Conservation (phyloP, 2,329 filamentous ascomycete species). For the Zymoseptoria brevis region DNA sequence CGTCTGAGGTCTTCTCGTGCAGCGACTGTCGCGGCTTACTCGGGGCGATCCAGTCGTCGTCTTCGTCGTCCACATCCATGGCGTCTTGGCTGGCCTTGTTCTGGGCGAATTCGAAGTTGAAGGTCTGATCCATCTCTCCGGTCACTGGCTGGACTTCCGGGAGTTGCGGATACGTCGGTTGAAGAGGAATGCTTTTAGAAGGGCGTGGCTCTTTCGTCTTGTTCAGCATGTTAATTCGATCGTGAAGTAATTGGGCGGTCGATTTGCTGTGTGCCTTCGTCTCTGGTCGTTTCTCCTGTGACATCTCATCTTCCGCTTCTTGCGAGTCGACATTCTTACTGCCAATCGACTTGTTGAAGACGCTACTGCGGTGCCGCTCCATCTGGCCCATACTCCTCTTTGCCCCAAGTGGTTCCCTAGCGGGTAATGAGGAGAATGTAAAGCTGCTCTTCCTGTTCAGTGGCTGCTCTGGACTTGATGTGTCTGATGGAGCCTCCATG, state of each 20-base stretch:
- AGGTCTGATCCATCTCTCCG: conserved; percentile 12
- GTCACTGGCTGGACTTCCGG: conserved; percentile 10
- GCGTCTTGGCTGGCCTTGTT: conserved; percentile 14
- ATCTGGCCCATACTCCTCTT: conserved; percentile 80
- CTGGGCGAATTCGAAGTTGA: conserved; percentile 5
- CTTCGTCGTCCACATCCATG: conserved; percentile 37
- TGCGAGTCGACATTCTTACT: conserved; percentile 52
- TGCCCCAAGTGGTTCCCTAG: conserved; percentile 73
- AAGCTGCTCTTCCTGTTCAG: conserved; percentile 87
- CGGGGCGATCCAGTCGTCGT: conserved; percentile 54
- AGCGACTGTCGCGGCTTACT: conserved; percentile 18
- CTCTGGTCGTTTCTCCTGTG: conserved; percentile 32
- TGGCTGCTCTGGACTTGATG: conserved; percentile 66
- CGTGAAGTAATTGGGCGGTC: conserved; percentile 86
- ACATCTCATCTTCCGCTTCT: conserved; percentile 49
- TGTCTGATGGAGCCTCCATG: conserved; percentile 50
- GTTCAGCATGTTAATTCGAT: conserved; percentile 74
- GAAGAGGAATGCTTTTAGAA: conserved; percentile 34
- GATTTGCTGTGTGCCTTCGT: conserved; percentile 68
- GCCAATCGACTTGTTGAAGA: conserved; percentile 65
- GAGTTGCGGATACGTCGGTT: conserved; percentile 36
- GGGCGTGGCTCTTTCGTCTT: conserved; percentile 44
- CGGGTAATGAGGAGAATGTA: conserved; percentile 86
- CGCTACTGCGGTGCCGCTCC: conserved; percentile 58
- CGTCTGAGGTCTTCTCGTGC: conserved; percentile 7